Evolutionary conservation across 768 basidiomycete species (phyloP).

Genomic region (Boletus patriciae): DNA sequence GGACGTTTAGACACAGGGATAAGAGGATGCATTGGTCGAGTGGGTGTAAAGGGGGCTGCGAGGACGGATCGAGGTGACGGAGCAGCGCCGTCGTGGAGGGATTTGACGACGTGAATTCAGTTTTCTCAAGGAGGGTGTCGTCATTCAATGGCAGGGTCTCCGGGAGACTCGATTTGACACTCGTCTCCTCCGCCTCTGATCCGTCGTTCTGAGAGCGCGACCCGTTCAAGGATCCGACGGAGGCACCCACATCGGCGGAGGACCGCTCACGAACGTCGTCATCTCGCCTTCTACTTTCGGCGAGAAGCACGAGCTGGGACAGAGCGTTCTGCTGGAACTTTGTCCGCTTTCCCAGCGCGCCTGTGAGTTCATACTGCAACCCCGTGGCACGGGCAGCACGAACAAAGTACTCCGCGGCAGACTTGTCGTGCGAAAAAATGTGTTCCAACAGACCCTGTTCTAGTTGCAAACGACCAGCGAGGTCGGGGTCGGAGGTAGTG

Average conservation of each 20-base stretch:
- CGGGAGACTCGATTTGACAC: slow-evolving; percentile 47
- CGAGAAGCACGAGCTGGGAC: slow-evolving; percentile 90
- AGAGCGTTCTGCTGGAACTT: slow-evolving; percentile 87
- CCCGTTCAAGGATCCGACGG: slow-evolving; percentile 7
- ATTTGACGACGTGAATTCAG: slow-evolving; percentile 80
- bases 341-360: slow-evolving; percentile 89
- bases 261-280: slow-evolving; percentile 11
- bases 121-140: slow-evolving; percentile 93
- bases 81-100: slow-evolving; percentile 52
- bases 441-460: slow-evolving; percentile 84
- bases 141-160: slow-evolving; percentile 85
- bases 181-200: background rate
- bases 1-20: slow-evolving; percentile 84
- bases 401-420: slow-evolving; percentile 75
- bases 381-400: slow-evolving; percentile 74
- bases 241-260: slow-evolving; percentile 4
- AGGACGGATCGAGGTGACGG: slow-evolving; percentile 72
- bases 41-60: slow-evolving; percentile 86
- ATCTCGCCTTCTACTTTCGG: slow-evolving; percentile 67
- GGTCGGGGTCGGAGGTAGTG: slow-evolving; percentile 55
- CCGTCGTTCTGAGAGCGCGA: slow-evolving; percentile 7
- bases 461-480: slow-evolving; percentile 65
- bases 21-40: slow-evolving; percentile 93
- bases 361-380: slow-evolving; percentile 87
- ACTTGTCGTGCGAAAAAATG: slow-evolving; percentile 68